Conservation (phyloP, 192 early-diverging fungal genomes). For the Podila epicladia region DNA sequence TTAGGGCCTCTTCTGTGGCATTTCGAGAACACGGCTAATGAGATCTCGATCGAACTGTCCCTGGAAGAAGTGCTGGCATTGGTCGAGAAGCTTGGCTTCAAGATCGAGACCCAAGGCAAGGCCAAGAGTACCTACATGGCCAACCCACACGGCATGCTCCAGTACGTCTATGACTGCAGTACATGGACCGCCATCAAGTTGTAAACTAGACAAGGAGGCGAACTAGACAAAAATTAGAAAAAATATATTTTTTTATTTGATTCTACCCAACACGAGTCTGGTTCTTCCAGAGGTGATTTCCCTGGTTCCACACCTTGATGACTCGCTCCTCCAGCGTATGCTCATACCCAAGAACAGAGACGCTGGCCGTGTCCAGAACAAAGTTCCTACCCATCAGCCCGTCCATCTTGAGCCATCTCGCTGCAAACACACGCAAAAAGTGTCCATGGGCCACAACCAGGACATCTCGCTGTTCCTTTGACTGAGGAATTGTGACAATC, state of each 20-base stretch:
- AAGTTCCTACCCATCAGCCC: slow-evolving; percentile 40
- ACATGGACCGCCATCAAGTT: slow-evolving; percentile 74
- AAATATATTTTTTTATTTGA: background rate
- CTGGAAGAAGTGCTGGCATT: slow-evolving; percentile 82
- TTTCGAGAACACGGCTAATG: slow-evolving; percentile 86
- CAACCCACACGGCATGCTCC: slow-evolving; percentile 82
- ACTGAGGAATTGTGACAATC: slow-evolving; percentile 14
- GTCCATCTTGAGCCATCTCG: slow-evolving; percentile 46
- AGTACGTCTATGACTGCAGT: slow-evolving; percentile 81
- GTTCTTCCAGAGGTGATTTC: slow-evolving; percentile 48
- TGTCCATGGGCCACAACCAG: slow-evolving; percentile 54
- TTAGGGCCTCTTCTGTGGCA: slow-evolving; percentile 92
- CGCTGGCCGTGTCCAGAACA: slow-evolving; percentile 55
- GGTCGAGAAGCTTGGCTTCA: slow-evolving; percentile 74
- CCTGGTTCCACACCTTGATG: slow-evolving; percentile 50
- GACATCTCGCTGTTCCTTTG: slow-evolving; percentile 35
- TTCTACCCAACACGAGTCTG: slow-evolving; percentile 24
- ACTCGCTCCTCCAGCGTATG: slow-evolving; percentile 50
- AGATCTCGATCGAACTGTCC: slow-evolving; percentile 88
- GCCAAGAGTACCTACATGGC: slow-evolving; percentile 77
- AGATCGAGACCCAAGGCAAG: slow-evolving; percentile 69
- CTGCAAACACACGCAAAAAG: slow-evolving; percentile 50
- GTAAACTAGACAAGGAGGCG: background rate
- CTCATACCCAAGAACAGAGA: slow-evolving; percentile 52
- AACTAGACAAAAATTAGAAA: background rate